Conservation (phyloP, 129 eudicot genomes). For the Deinandra increscens region DNA sequence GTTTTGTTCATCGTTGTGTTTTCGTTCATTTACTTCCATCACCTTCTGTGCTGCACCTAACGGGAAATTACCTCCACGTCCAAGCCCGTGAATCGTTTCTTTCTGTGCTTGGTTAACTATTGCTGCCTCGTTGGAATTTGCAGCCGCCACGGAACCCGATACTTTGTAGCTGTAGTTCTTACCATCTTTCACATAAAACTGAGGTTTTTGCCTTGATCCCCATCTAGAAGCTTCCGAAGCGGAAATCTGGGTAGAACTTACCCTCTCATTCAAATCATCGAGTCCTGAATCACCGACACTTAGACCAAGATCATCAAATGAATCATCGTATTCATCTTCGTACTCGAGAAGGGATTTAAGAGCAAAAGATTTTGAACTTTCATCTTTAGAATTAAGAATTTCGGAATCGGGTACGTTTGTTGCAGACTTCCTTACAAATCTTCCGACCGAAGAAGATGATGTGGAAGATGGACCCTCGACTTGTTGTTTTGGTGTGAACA, state of each 20-base stretch:
- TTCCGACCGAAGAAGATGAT: slow-evolving; percentile 62
- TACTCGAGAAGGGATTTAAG: slow-evolving; percentile 67
- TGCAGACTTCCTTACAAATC: slow-evolving; percentile 62
- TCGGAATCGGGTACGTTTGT: slow-evolving; percentile 34
- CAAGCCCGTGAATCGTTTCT: slow-evolving; percentile 76
- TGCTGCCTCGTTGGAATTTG: slow-evolving; percentile 70
- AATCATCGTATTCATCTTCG: slow-evolving; percentile 96
- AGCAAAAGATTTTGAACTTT: slow-evolving; percentile 48
- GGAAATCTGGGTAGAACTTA: slow-evolving; percentile 27
- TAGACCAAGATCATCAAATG: slow-evolving; percentile 85
- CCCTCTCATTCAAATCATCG: slow-evolving; percentile 56
- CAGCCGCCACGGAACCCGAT: slow-evolving; percentile 82
- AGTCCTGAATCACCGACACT: slow-evolving; percentile 58
- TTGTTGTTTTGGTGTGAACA: slow-evolving; percentile 30
- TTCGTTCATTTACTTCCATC: slow-evolving; percentile 39
- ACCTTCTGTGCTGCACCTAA: slow-evolving; percentile 57
- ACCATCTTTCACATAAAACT: slow-evolving; percentile 87
- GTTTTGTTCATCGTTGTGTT: slow-evolving; percentile 30
- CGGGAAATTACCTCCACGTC: slow-evolving; percentile 85
- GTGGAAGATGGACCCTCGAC: slow-evolving; percentile 40
- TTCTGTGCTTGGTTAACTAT: slow-evolving; percentile 64
- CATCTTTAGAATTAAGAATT: slow-evolving; percentile 47
- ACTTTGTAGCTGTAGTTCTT: slow-evolving; percentile 94
- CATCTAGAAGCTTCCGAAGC: slow-evolving; percentile 55
- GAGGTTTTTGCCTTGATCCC: slow-evolving; percentile 80